Evolutionary conservation across 139 green algal genomes (phyloP).

Genomic region (Tetraselmis chui): DNA sequence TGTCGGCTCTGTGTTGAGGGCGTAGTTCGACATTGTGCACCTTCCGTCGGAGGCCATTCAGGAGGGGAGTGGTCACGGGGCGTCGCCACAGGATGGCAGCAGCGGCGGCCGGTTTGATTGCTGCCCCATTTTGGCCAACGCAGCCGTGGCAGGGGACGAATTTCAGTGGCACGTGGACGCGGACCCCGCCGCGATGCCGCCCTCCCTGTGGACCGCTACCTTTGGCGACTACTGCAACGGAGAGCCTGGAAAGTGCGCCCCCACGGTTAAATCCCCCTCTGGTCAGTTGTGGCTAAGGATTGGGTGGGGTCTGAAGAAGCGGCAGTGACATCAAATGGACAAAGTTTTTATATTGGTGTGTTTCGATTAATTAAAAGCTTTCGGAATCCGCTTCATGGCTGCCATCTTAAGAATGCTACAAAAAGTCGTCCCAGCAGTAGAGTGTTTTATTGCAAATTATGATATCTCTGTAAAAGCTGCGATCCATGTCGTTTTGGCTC

Average conservation of each 20-base stretch:
- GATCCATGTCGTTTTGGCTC: too few species aligned
- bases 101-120: slow-evolving; percentile 39
- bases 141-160: slow-evolving; percentile 54
- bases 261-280: not conserved
- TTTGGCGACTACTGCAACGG: slow-evolving; percentile 75
- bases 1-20: not conserved
- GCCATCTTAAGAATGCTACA: too few species aligned
- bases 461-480: too few species aligned
- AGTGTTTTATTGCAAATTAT: too few species aligned
- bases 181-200: slow-evolving; percentile 47
- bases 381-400: too few species aligned
- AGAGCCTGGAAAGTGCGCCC: slow-evolving; percentile 6
- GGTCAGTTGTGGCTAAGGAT: not conserved
- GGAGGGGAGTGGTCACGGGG: not conserved
- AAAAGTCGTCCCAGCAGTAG: too few species aligned
- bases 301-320: too few species aligned
- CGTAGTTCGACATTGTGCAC: slow-evolving; percentile 44
- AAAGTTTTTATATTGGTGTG: too few species aligned
- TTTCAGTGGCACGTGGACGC: slow-evolving; percentile 80
- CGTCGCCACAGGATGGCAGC: not conserved
- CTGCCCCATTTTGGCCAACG: slow-evolving; percentile 73
- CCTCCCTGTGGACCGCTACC: slow-evolving; percentile 34
- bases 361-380: too few species aligned
- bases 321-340: too few species aligned
- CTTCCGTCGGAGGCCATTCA: slow-evolving; percentile 69